Percentiles rank a stretch among this genome's conserved stretches.
Conservation (phyloP, 306 rosid genomes). For the Albizia julibrissin region DNA sequence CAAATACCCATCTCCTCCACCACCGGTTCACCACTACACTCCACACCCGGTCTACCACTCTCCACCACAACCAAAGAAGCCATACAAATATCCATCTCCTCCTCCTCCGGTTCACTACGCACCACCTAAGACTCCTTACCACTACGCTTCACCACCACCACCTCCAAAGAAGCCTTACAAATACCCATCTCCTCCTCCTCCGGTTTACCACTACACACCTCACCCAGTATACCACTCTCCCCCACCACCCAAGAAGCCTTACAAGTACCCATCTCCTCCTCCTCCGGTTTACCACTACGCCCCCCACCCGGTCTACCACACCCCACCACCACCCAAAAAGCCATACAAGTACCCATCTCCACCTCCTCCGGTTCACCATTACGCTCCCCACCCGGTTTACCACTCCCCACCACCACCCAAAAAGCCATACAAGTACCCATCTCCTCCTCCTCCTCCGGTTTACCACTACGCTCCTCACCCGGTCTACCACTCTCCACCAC, state of each 20-base stretch:
- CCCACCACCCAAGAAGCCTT: neutral
- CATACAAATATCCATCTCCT: neutral
- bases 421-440: neutral
- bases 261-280: neutral
- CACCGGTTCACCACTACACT: neutral
- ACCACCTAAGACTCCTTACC: neutral
- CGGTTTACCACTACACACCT: slow-evolving; percentile 11
- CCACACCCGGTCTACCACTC: slow-evolving; percentile 10
- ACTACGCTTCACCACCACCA: slow-evolving; percentile 7
- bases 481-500: neutral
- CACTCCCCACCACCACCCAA: neutral
- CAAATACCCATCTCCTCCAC: neutral
- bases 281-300: neutral
- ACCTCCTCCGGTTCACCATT: slow-evolving; percentile 21
- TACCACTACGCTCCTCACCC: neutral
- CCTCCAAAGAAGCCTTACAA: neutral
- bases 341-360: slow-evolving; percentile 33
- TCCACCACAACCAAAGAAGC: neutral
- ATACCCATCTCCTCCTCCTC: slow-evolving; percentile 37
- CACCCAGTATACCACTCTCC: slow-evolving; percentile 24
- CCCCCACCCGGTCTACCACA: neutral
- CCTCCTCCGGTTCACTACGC: slow-evolving; percentile 8
- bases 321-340: slow-evolving; percentile 13
- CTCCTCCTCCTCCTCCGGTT: neutral
- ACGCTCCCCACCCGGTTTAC: neutral